A percentile compares a stretch with the other conserved stretches of the same genome.
phyloP scores from a whole-genome alignment of 257 asterid genomes.

The Capsicum rhomboideum region DNA sequence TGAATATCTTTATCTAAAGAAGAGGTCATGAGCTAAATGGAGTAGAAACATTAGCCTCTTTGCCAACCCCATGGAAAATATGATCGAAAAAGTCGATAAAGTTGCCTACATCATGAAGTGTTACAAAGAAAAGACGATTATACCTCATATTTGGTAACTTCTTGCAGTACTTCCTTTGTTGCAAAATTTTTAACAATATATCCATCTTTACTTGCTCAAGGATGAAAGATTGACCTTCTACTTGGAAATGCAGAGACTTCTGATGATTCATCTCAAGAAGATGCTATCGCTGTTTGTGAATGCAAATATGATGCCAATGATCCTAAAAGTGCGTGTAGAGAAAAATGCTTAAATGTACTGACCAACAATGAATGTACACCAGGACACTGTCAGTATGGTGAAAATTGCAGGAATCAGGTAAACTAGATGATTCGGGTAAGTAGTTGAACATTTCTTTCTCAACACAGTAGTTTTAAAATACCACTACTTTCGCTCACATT shows the following conservation, averaged over 20 bases:
- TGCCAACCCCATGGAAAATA: not conserved
- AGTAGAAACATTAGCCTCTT: not conserved
- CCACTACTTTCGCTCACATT: not conserved
- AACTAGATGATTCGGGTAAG: too few relatives aligned
- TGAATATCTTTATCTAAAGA: not conserved
- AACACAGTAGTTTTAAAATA: not conserved
- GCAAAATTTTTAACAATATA: constrained; percentile 52
- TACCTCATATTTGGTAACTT: constrained; percentile 61
- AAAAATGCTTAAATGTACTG: too few relatives aligned
- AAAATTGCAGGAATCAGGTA: too few relatives aligned
- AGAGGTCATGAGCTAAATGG: not conserved
- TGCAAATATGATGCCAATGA: too few relatives aligned
- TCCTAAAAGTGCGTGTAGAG: too few relatives aligned
- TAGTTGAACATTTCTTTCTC: too few relatives aligned
- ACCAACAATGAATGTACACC: too few relatives aligned
- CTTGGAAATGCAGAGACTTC: constrained; percentile 29
- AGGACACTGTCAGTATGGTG: too few relatives aligned
- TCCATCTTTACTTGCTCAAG: constrained; percentile 39
- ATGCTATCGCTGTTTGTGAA: too few relatives aligned
- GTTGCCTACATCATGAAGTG: not conserved
- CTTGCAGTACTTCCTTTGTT: constrained; percentile 59
- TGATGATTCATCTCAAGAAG: too few relatives aligned
- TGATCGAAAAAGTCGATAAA: not conserved
- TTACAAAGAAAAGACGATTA: not conserved
- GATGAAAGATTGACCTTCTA: constrained; percentile 29